Evolutionary conservation across 148 eudicot genomes (phyloP).

Genomic region (Euryodendron excelsum): DNA sequence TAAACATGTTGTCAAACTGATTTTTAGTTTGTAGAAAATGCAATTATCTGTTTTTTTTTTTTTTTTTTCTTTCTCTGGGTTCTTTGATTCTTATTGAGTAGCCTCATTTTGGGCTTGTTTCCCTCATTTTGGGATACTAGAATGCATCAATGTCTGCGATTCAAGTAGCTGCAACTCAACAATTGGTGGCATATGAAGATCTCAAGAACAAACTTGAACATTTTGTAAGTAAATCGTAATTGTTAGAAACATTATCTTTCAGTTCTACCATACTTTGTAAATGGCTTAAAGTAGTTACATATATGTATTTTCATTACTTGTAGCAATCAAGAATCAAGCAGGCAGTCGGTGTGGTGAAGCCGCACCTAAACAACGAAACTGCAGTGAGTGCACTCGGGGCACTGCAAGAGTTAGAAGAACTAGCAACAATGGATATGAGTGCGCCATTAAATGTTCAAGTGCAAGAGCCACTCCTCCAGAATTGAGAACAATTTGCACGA

Average conservation of each 20-base stretch:
- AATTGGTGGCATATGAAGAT: constrained; percentile 35
- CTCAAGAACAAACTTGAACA: constrained; percentile 42
- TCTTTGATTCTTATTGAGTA: not conserved
- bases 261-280: not conserved
- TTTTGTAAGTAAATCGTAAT: constrained; percentile 36
- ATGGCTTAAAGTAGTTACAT: too few relatives aligned
- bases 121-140: constrained; percentile 20
- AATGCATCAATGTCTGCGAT: constrained; percentile 20
- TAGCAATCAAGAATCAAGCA: constrained; percentile 60
- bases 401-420: constrained; percentile 58
- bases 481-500: not conserved
- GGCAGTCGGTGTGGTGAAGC: constrained; percentile 49
- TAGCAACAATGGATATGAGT: constrained; percentile 32
- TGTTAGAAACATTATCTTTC: not conserved
- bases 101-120: not conserved
- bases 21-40: too few relatives aligned
- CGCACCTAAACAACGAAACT: constrained; percentile 37
- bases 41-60: too few relatives aligned
- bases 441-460: constrained; percentile 21
- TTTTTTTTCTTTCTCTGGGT: too few relatives aligned
- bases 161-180: constrained; percentile 18
- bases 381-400: constrained; percentile 40
- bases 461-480: constrained; percentile 11
- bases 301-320: constrained; percentile 7
- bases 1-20: too few relatives aligned